Evolutionary conservation across 768 basidiomycete genomes (phyloP).

Genomic region (Kwoniella shandongensis): DNA sequence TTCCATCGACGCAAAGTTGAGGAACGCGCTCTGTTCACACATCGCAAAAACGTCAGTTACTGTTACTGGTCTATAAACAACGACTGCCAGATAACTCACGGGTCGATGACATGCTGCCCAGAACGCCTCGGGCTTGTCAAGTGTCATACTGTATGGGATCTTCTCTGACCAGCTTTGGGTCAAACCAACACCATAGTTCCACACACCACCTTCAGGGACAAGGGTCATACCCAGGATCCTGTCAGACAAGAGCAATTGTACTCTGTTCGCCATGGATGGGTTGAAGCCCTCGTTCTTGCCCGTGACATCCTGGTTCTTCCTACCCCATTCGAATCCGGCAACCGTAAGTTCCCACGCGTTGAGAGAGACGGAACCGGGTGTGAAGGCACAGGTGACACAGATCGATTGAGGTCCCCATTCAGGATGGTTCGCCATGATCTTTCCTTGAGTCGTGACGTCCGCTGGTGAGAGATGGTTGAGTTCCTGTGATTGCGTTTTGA

Average conservation of each 20-base stretch:
- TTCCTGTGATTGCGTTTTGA: conserved; percentile 89
- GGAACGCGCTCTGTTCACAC: conserved; percentile 65
- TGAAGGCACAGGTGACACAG: conserved; percentile 92
- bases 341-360: conserved; percentile 88
- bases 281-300: conserved; percentile 73
- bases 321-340: conserved; percentile 95
- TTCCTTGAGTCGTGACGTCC: conserved; percentile 91
- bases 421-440: conserved; percentile 93
- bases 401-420: conserved; percentile 93
- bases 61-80: not conserved
- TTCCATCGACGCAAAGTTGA: conserved; percentile 91
- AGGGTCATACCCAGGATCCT: conserved; percentile 94
- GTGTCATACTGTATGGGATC: conserved; percentile 73
- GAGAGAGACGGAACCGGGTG: conserved; percentile 93
- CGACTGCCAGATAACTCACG: conserved; percentile 53
- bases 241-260: conserved; percentile 83
- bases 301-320: conserved; percentile 85
- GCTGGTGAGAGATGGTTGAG: conserved; percentile 86
- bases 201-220: conserved; percentile 88
- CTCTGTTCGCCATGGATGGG: conserved; percentile 97
- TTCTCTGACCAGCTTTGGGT: conserved; percentile 87
- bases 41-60: conserved; percentile 7
- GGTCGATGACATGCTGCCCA: conserved; percentile 96
- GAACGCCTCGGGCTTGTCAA: conserved; percentile 92
- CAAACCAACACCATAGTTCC: conserved; percentile 94